Evolutionary conservation across 2,329 filamentous ascomycete genomes (phyloP).

Genomic region (Colletotrichum caudatum): DNA sequence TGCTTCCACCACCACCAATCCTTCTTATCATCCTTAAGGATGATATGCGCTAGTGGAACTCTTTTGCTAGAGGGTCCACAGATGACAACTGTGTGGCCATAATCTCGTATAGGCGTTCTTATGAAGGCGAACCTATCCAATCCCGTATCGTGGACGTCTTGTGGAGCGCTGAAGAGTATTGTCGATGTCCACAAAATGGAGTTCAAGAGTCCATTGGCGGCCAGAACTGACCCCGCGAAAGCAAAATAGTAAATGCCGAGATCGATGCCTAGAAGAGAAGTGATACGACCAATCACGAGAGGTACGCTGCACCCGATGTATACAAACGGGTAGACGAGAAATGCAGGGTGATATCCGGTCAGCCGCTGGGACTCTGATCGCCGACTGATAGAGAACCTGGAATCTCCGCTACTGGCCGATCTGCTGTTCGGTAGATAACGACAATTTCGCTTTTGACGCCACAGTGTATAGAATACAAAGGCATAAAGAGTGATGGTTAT

Average conservation of each 20-base stretch:
- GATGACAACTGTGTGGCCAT: conserved; percentile 31
- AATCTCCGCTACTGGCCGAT: conserved; percentile 9
- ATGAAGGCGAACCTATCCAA: conserved; percentile 45
- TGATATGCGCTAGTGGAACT: conserved; percentile 2
- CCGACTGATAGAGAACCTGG: not conserved
- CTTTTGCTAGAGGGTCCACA: conserved; percentile 27
- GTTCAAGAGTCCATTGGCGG: conserved; percentile 60
- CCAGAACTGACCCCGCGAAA: conserved; percentile 63
- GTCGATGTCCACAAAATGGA: conserved; percentile 51
- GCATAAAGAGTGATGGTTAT: conserved; percentile 55
- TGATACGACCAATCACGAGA: conserved; percentile 69
- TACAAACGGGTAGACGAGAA: conserved; percentile 72
- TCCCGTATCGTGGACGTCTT: conserved; percentile 46
- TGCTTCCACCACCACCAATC: conserved; percentile 40
- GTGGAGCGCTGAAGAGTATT: conserved; percentile 48
- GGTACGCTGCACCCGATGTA: conserved; percentile 73
- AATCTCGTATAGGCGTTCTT: conserved; percentile 32
- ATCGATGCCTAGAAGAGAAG: conserved; percentile 62
- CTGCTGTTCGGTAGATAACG: conserved; percentile 23
- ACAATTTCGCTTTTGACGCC: conserved; percentile 41
- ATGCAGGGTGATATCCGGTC: conserved; percentile 48
- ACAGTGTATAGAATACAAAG: conserved; percentile 54
- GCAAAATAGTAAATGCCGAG: conserved; percentile 63
- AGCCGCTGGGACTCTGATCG: not conserved
- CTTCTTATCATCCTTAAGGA: not conserved